Percentiles rank a stretch among this genome's conserved stretches.
Evolutionary conservation across 2,329 filamentous ascomycete genomes (phyloP).

Genomic region (Amauroascus niger): DNA sequence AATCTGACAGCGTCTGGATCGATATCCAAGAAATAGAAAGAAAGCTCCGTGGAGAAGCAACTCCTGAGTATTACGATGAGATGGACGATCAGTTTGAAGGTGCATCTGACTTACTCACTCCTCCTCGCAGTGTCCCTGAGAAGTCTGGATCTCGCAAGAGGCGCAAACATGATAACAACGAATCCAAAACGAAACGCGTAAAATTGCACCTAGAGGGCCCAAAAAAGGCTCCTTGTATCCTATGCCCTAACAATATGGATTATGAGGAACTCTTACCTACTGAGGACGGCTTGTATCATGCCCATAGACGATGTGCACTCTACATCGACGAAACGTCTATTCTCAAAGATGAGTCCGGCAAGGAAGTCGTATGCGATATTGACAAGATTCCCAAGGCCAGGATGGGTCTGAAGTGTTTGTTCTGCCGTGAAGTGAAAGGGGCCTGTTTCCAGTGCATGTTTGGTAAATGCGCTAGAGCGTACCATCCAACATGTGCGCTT

Average conservation of each 20-base stretch:
- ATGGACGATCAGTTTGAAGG: slow-evolving; percentile 51
- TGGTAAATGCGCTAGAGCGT: slow-evolving; percentile 85
- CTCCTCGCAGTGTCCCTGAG: slow-evolving; percentile 62
- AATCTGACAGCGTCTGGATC: slow-evolving; percentile 96
- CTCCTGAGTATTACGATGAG: slow-evolving; percentile 41
- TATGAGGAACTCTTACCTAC: slow-evolving; percentile 76
- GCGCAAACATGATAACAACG: slow-evolving; percentile 52
- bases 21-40: slow-evolving; percentile 94
- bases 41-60: slow-evolving; percentile 75
- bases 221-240: slow-evolving; percentile 68
- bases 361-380: slow-evolving; percentile 67
- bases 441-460: slow-evolving; percentile 94
- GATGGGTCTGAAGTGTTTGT: slow-evolving; percentile 85
- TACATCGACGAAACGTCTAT: slow-evolving; percentile 92
- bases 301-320: slow-evolving; percentile 77
- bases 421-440: slow-evolving; percentile 88
- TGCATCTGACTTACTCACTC: slow-evolving; percentile 63
- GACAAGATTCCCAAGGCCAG: slow-evolving; percentile 76
- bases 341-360: slow-evolving; percentile 55
- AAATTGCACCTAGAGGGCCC: slow-evolving; percentile 62
- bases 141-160: slow-evolving; percentile 59
- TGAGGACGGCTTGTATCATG: slow-evolving; percentile 68
- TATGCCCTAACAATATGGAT: slow-evolving; percentile 84
- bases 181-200: slow-evolving; percentile 64
- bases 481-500: slow-evolving; percentile 89